Conservation (phyloP, 2,329 filamentous ascomycete genomes). For the Nemania sp. region DNA sequence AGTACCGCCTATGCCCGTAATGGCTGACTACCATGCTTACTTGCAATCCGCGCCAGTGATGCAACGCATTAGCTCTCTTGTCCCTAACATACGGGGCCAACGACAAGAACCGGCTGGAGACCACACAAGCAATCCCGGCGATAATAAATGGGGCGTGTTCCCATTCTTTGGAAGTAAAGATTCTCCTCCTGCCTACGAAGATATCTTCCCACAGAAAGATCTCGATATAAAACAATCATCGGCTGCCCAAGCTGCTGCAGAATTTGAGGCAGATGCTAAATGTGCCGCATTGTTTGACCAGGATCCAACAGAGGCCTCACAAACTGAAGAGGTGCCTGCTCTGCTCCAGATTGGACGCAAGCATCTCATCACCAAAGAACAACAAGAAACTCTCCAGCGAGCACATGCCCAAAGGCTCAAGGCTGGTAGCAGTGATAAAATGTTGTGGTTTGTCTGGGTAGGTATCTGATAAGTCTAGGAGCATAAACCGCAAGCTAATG, state of each 20-base stretch:
- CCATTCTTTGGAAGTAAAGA: constrained; percentile 62
- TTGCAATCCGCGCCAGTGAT: constrained; percentile 70
- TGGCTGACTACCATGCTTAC: constrained; percentile 80
- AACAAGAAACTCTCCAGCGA: constrained; percentile 72
- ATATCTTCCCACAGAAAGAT: constrained; percentile 74
- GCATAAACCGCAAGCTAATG: constrained; percentile 34
- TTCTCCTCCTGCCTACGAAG: constrained; percentile 80
- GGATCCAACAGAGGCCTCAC: constrained; percentile 49
- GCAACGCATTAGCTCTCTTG: constrained; percentile 77
- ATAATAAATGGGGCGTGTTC: constrained; percentile 76
- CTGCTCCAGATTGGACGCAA: constrained; percentile 72
- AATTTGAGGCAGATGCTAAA: constrained; percentile 69
- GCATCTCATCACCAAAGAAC: constrained; percentile 72
- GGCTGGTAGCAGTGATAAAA: constrained; percentile 71
- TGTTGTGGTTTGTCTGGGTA: constrained; percentile 78
- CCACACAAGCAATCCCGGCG: constrained; percentile 58
- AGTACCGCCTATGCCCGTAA: constrained; percentile 68
- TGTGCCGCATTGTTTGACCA: constrained; percentile 67
- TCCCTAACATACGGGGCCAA: constrained; percentile 71
- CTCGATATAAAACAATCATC: constrained; percentile 68
- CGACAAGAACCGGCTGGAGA: constrained; percentile 62
- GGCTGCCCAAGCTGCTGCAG: constrained; percentile 68
- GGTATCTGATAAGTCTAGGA: constrained; percentile 23
- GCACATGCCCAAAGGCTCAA: constrained; percentile 73
- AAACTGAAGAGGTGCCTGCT: constrained; percentile 51